phyloP scores from a whole-genome alignment of 176 grass and related monocot species.

The Musa troglodytarum region DNA sequence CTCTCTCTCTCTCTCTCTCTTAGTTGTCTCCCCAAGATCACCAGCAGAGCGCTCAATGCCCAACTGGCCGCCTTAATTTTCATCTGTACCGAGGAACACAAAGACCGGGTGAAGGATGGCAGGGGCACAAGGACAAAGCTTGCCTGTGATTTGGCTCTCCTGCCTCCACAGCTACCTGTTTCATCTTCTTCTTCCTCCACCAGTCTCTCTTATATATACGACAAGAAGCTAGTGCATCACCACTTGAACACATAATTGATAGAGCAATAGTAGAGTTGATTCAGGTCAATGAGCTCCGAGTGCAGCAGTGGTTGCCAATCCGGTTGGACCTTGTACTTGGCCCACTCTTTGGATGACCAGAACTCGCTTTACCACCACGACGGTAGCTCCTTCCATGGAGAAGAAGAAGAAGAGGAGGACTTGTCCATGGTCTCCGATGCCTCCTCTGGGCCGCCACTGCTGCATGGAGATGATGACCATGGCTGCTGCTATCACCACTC shows the following conservation, averaged over 20 bases:
- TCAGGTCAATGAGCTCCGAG: slow-evolving; percentile 37
- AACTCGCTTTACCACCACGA: neutral
- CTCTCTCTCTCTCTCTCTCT: neutral
- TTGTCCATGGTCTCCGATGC: slow-evolving; percentile 96
- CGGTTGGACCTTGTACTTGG: slow-evolving; percentile 93
- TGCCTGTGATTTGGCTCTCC: slow-evolving; percentile 1
- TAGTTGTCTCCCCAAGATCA: slow-evolving; percentile 9
- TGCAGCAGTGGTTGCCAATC: slow-evolving; percentile 96
- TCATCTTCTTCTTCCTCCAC: neutral
- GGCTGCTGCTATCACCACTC: neutral
- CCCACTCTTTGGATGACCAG: slow-evolving; percentile 36
- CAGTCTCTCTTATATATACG: too few relatives aligned
- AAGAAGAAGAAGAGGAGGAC: slow-evolving; percentile 27
- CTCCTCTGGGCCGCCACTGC: slow-evolving; percentile 69
- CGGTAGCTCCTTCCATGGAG: neutral
- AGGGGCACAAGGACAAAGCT: slow-evolving; percentile 24
- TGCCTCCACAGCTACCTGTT: neutral
- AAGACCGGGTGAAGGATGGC: slow-evolving; percentile 3
- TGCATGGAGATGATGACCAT: slow-evolving; percentile 12
- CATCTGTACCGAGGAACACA: slow-evolving; percentile 26
- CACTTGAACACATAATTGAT: neutral
- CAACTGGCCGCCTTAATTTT: slow-evolving; percentile 22
- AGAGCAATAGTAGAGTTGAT: too few relatives aligned
- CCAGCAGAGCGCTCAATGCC: slow-evolving; percentile 13
- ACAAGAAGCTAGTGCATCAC: neutral